phyloP scores from a whole-genome alignment of 2,329 filamentous ascomycete species.

The Alternaria metachromatica region DNA sequence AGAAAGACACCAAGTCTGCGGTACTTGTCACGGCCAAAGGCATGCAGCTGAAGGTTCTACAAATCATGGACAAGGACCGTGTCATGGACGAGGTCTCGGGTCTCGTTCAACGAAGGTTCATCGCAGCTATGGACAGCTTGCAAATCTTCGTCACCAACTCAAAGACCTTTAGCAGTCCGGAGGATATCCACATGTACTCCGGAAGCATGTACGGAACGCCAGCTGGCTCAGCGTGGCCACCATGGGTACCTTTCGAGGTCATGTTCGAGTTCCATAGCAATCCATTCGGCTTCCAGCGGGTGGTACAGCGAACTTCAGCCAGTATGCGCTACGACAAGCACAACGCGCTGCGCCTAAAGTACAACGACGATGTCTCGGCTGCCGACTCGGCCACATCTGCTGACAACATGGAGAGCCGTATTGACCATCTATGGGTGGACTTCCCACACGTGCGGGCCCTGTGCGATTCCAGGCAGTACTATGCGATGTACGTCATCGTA shows the following conservation, averaged over 20 bases:
- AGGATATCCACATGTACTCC: constrained; percentile 89
- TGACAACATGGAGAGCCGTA: constrained; percentile 74
- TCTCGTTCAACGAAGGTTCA: constrained; percentile 90
- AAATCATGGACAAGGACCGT: constrained; percentile 96
- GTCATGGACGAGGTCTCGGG: constrained; percentile 93
- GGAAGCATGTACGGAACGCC: constrained; percentile 91
- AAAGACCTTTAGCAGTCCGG: constrained; percentile 81
- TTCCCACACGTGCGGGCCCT: constrained; percentile 94
- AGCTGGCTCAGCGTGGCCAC: constrained; percentile 87
- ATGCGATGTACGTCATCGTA: constrained; percentile 97
- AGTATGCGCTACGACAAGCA: constrained; percentile 96
- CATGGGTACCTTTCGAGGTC: constrained; percentile 97
- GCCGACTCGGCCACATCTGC: constrained; percentile 59
- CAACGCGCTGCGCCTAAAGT: constrained; percentile 95
- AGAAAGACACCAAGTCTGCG: constrained; percentile 97
- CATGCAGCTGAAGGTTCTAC: constrained; percentile 97
- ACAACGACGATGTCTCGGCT: constrained; percentile 88
- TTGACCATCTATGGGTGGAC: constrained; percentile 96
- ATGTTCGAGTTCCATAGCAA: constrained; percentile 96
- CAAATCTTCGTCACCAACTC: constrained; percentile 98
- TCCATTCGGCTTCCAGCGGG: constrained; percentile 96
- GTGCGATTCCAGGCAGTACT: constrained; percentile 97
- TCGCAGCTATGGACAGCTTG: constrained; percentile 94
- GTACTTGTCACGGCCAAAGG: constrained; percentile 95
- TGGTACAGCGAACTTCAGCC: constrained; percentile 95